A percentile compares a stretch with the other conserved stretches of the same genome.
These are phyloP conservation scores for Thalassiosira profunda DNA, from an alignment of 108 stramenopile genomes.

Conservation along the genomic window DNA sequence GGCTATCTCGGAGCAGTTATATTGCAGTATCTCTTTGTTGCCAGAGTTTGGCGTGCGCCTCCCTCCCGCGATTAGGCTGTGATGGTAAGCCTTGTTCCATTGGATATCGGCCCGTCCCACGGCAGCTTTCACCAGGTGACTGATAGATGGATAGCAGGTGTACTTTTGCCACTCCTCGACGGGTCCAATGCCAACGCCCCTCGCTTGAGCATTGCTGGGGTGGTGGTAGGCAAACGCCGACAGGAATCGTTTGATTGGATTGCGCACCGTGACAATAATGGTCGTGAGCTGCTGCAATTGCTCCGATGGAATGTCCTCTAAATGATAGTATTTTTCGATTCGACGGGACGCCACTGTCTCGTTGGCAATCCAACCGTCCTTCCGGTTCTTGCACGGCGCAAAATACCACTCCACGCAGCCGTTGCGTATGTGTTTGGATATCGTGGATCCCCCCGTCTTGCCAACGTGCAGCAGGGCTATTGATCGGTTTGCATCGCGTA, in stretches of 20 bases:
- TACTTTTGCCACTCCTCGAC: neutral
- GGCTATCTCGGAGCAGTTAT: slow-evolving; percentile 16
- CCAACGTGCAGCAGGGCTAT: slow-evolving; percentile 61
- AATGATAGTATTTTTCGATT: slow-evolving; percentile 14
- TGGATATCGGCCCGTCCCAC: slow-evolving; percentile 10
- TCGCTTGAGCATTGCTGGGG: neutral
- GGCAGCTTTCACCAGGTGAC: slow-evolving; percentile 9
- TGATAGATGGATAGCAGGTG: slow-evolving; percentile 5
- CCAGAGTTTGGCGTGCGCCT: neutral
- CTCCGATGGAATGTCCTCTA: slow-evolving; percentile 5
- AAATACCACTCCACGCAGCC: slow-evolving; percentile 37
- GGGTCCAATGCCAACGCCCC: no score
- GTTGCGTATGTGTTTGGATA: slow-evolving; percentile 55
- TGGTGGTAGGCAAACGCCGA: slow-evolving; percentile 21
- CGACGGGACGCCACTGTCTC: slow-evolving; percentile 11
- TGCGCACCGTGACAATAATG: slow-evolving; percentile 5
- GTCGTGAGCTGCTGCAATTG: neutral
- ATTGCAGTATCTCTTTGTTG: neutral
- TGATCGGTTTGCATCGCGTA: slow-evolving; percentile 3
- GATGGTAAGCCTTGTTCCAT: slow-evolving; percentile 8
- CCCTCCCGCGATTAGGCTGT: neutral
- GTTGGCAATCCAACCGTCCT: neutral
- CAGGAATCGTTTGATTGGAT: slow-evolving; percentile 10
- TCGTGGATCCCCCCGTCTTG: slow-evolving; percentile 69
- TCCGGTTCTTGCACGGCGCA: neutral